phyloP scores from a whole-genome alignment of 139 green algal species.

The Coelastrella sp. region DNA sequence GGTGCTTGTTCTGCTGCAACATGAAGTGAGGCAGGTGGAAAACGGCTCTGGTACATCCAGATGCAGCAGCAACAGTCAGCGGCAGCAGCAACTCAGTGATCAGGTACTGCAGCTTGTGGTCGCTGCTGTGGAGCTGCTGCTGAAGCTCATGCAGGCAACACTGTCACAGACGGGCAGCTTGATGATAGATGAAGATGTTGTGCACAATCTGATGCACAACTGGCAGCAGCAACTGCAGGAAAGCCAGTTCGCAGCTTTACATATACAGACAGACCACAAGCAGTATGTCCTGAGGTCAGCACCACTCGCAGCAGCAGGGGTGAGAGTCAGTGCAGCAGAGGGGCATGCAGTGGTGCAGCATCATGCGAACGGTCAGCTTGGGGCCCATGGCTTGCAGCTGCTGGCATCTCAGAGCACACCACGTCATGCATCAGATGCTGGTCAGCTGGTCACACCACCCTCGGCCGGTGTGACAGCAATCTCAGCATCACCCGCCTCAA shows the following conservation, averaged over 20 bases:
- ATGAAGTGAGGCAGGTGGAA: neutral
- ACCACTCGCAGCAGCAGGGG: neutral
- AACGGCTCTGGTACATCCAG: neutral
- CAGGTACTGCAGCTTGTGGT: neutral
- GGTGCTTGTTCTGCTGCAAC: slow-evolving; percentile 23
- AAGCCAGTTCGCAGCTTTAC: neutral
- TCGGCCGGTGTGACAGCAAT: neutral
- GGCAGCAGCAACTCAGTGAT: slow-evolving; percentile 10
- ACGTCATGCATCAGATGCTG: too few species aligned
- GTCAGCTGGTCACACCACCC: neutral
- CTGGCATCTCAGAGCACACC: neutral
- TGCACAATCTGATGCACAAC: slow-evolving; percentile 5
- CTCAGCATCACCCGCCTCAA: neutral
- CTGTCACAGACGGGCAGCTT: slow-evolving; percentile 14
- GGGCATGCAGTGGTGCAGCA: neutral
- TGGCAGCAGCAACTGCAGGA: slow-evolving; percentile 26
- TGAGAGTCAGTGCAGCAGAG: neutral
- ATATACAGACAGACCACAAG: neutral
- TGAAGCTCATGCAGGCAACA: slow-evolving; percentile 5
- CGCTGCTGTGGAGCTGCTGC: neutral
- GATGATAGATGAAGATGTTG: neutral
- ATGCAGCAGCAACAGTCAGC: neutral
- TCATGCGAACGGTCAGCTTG: neutral
- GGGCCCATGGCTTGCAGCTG: neutral
- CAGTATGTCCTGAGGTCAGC: neutral